Evolutionary conservation across 2,329 filamentous ascomycete genomes (phyloP).

Genomic region (Claviceps cyperi): DNA sequence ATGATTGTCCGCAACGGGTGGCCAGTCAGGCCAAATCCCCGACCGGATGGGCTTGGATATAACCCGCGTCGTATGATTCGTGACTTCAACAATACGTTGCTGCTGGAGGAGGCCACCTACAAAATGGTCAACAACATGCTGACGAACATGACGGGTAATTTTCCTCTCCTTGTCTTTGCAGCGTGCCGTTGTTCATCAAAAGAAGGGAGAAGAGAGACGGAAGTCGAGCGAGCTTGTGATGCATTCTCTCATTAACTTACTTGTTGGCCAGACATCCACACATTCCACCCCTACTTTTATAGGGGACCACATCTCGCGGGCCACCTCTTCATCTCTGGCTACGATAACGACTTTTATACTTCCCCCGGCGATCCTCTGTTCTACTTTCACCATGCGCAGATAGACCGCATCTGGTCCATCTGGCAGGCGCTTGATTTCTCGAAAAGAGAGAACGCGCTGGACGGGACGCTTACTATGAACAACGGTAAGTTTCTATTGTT

Average conservation of each 20-base stretch:
- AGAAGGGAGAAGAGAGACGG: no score
- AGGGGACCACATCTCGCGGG: neutral
- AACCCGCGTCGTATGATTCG: conserved; percentile 7
- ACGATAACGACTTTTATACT: conserved; percentile 3
- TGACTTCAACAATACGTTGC: neutral
- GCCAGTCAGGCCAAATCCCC: neutral
- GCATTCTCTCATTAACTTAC: neutral
- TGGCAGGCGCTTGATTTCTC: conserved; percentile 5
- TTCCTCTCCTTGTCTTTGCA: neutral
- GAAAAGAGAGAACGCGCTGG: neutral
- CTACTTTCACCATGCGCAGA: conserved; percentile 3
- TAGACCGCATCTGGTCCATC: conserved; percentile 5
- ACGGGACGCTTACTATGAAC: neutral
- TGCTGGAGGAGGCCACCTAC: neutral
- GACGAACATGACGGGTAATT: neutral
- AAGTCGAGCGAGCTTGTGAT: no score
- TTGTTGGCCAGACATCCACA: neutral
- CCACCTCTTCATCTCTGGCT: conserved; percentile 2
- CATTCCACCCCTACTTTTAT: conserved; percentile 3
- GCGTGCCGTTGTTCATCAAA: no score
- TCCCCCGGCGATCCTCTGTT: conserved; percentile 5
- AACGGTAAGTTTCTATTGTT: conserved; percentile 1
- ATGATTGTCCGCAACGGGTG: neutral
- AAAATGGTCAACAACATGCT: neutral
- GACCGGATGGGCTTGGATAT: neutral